Evolutionary conservation across 352 stramenopile genomes (phyloP), one percentile per base, ranked within the genome.

Genomic region (Phytophthora hybrid): DNA sequence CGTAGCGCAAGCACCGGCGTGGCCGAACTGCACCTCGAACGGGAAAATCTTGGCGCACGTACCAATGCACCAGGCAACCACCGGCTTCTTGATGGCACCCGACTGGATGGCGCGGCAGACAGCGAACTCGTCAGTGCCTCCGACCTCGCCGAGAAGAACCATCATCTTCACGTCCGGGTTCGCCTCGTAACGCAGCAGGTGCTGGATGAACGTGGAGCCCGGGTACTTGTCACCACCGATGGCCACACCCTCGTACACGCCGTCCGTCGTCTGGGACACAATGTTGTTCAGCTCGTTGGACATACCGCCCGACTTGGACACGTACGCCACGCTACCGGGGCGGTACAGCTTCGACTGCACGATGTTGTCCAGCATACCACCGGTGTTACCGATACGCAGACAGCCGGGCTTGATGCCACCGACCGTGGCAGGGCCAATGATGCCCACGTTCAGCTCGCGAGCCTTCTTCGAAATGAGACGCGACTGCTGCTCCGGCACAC

Each of bases 281-380:
- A 99, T 98, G 83, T 99, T 99, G 87, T 99, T 99, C 16, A 99
- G 84, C 78, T 99, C 97, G 79, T 99, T 99, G 26, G 93, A 98
- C 94, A 99, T 98, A 73, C 97, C 97, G 66, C 97, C 97, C 14
- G 91, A 98, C 88, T 98, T 98, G 66, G 93, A 98, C 58, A 99
- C 97, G 79, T 99, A 99, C 29, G 95, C 95, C 54, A 99, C 97
- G 55, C 91, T 98, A 44, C 97, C 97, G 29, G 97, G 95, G 41
- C 96, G 92, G 81, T 99, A 98, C 34, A 99, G 84, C 89, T 99
- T 99, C 41, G 89, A 98, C 77, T 98, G 96, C 57, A 99, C 93
- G 77, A 99, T 99, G 85, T 99, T 99, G 78, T 99, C 97, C 19
- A 99, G 85, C 97, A 99, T 99, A 53, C 97, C 97, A 73, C 96